These are phyloP conservation scores for Laburnicola sp. DNA, from an alignment of 2,329 filamentous ascomycete species.

Conservation along the genomic window DNA sequence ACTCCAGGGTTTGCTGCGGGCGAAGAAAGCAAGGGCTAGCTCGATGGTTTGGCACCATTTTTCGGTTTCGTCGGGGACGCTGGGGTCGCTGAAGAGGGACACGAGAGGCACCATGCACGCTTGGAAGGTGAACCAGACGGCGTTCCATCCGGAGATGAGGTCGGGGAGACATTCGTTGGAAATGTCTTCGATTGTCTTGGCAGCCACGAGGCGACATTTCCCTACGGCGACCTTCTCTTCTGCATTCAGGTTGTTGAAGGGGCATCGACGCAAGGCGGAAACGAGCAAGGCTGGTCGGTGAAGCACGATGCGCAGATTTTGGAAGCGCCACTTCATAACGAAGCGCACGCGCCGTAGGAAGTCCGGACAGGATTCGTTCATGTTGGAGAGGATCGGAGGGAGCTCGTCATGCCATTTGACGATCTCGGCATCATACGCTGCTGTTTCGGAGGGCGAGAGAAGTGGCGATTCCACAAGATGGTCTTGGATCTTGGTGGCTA, in stretches of 20 bases:
- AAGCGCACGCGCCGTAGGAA: conserved; percentile 70
- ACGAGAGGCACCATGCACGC: conserved; percentile 78
- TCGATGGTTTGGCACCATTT: conserved; percentile 50
- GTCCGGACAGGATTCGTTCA: conserved; percentile 67
- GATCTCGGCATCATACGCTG: conserved; percentile 67
- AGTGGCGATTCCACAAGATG: conserved; percentile 70
- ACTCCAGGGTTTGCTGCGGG: conserved; percentile 49
- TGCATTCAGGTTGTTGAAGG: conserved; percentile 55
- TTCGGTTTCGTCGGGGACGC: conserved; percentile 44
- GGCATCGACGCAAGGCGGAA: conserved; percentile 60
- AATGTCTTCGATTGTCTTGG: conserved; percentile 73
- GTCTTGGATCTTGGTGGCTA: conserved; percentile 77
- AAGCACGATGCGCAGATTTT: conserved; percentile 75
- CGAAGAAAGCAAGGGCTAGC: conserved; percentile 48
- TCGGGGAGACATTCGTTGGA: conserved; percentile 70
- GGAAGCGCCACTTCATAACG: conserved; percentile 81
- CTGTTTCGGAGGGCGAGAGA: conserved; percentile 67
- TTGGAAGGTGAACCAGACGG: conserved; percentile 80
- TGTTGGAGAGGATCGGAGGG: conserved; percentile 53
- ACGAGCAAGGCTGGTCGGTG: conserved; percentile 72
- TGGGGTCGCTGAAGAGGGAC: conserved; percentile 69
- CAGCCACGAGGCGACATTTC: conserved; percentile 69
- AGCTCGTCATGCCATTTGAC: conserved; percentile 73
- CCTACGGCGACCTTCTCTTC: conserved; percentile 70
- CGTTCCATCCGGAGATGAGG: conserved; percentile 79